These are phyloP conservation scores for Thielaviopsis punctulata DNA, from an alignment of 2,329 filamentous ascomycete genomes.

Conservation along the genomic window DNA sequence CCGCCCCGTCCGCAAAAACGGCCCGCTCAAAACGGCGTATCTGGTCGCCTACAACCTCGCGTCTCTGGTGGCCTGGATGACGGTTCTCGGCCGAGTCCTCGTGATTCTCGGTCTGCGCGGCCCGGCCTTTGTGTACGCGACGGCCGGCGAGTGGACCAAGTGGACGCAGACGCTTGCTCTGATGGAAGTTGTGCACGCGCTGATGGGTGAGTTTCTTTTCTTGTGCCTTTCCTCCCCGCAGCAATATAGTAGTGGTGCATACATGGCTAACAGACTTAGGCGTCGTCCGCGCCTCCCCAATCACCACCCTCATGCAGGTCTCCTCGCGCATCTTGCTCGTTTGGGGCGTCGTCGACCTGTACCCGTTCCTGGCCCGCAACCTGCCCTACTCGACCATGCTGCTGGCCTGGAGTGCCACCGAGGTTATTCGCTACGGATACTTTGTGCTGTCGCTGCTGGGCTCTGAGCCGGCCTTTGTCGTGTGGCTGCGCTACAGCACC, in stretches of 20 bases:
- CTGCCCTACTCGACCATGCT: slow-evolving; percentile 62
- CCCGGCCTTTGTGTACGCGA: slow-evolving; percentile 40
- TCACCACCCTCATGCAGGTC: slow-evolving; percentile 84
- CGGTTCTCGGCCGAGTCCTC: slow-evolving; percentile 53
- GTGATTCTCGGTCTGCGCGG: slow-evolving; percentile 35
- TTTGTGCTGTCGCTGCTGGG: slow-evolving; percentile 59
- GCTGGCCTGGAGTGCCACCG: slow-evolving; percentile 73
- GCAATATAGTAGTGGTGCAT: slow-evolving; percentile 2
- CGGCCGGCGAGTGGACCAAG: slow-evolving; percentile 49
- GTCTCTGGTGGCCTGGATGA: slow-evolving; percentile 61
- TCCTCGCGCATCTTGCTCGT: slow-evolving; percentile 73
- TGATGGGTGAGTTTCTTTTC: slow-evolving; percentile 40
- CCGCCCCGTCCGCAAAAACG: slow-evolving; percentile 11
- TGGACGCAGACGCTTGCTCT: slow-evolving; percentile 71
- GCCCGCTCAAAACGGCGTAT: slow-evolving; percentile 42
- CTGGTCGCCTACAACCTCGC: slow-evolving; percentile 72
- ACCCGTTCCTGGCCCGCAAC: slow-evolving; percentile 46
- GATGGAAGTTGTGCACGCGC: slow-evolving; percentile 69
- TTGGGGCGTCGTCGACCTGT: slow-evolving; percentile 64
- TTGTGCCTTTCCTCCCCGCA: background rate
- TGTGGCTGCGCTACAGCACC: slow-evolving; percentile 78
- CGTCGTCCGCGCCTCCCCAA: slow-evolving; percentile 66
- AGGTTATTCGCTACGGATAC: slow-evolving; percentile 85
- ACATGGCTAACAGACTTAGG: slow-evolving; percentile 30
- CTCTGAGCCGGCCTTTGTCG: slow-evolving; percentile 45